Percentiles rank a stretch among this genome's conserved stretches.
These are phyloP conservation scores for Xylariaceae sp. DNA, from an alignment of 2,329 filamentous ascomycete genomes.

Conservation along the genomic window DNA sequence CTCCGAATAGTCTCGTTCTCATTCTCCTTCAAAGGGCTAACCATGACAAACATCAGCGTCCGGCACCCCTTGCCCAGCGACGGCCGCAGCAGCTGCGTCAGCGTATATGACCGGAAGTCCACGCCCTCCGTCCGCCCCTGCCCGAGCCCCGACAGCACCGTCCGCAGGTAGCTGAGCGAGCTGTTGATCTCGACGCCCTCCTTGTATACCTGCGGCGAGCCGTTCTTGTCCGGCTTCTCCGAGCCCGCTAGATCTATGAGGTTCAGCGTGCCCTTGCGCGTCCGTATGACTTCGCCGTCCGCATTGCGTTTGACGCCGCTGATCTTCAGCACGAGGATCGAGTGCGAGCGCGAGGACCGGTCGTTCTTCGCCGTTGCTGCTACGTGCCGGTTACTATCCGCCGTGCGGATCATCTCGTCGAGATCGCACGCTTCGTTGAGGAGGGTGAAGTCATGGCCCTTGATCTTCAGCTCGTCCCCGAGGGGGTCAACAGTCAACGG, in stretches of 20 bases:
- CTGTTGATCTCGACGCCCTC: constrained; percentile 99
- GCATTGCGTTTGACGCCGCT: constrained; percentile 59
- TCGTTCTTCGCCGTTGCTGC: constrained; percentile 98
- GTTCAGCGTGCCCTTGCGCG: constrained; percentile 89
- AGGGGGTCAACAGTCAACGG: constrained; percentile 30
- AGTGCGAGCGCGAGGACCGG: constrained; percentile 89
- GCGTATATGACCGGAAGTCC: constrained; percentile 93
- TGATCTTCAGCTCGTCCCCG: constrained; percentile 32
- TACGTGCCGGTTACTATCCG: constrained; percentile 82
- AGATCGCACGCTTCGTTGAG: constrained; percentile 78
- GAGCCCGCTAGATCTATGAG: constrained; percentile 93
- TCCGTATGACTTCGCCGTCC: constrained; percentile 58
- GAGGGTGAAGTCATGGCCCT: constrained; percentile 35
- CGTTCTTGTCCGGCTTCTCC: constrained; percentile 67
- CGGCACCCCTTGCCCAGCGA: constrained; percentile 93
- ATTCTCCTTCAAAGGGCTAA: constrained; percentile 85
- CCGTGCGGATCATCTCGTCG: constrained; percentile 72
- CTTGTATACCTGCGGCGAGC: constrained; percentile 79
- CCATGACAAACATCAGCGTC: constrained; percentile 99
- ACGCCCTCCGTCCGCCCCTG: constrained; percentile 74
- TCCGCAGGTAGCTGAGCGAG: constrained; percentile 83
- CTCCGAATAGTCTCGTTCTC: constrained; percentile 90
- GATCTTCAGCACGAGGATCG: constrained; percentile 88
- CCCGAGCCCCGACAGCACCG: constrained; percentile 92
- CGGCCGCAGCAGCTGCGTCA: constrained; percentile 93